These are phyloP conservation scores for Pythium brachiatum DNA, from an alignment of 352 stramenopile genomes.

Conservation along the genomic window DNA sequence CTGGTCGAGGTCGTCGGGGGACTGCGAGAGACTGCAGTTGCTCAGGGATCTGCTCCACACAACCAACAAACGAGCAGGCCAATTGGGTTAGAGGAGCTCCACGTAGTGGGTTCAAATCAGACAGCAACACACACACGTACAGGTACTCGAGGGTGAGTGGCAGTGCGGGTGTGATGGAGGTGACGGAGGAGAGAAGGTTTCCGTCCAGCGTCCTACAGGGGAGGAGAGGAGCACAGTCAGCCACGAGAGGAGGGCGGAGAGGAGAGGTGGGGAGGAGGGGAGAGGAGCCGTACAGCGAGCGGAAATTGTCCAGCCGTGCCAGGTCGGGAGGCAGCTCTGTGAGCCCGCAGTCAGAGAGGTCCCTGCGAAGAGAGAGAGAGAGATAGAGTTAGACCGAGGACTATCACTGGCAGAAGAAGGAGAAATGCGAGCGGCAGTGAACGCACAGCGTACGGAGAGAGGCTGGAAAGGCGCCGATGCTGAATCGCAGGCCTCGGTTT, in stretches of 20 bases:
- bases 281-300: background rate
- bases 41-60: constrained; percentile 12
- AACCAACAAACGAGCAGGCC: background rate
- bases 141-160: background rate
- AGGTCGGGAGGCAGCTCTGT: background rate
- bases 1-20: background rate
- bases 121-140: too few relatives aligned
- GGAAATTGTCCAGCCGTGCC: background rate
- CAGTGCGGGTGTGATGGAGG: background rate
- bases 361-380: background rate
- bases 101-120: too few relatives aligned
- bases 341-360: background rate
- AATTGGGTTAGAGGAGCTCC: too few relatives aligned
- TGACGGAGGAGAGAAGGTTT: background rate
- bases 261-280: background rate
- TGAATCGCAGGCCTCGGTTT: constrained; percentile 1
- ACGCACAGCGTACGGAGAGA: background rate
- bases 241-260: background rate
- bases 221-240: background rate
- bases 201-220: background rate
- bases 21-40: background rate
- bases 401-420: background rate
- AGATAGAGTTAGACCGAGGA: background rate
- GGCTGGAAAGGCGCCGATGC: background rate
- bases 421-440: background rate